Percentiles rank a stretch among this genome's conserved stretches.
phyloP scores from a whole-genome alignment of 2,329 filamentous ascomycete genomes.

The Fusarium luffae region DNA sequence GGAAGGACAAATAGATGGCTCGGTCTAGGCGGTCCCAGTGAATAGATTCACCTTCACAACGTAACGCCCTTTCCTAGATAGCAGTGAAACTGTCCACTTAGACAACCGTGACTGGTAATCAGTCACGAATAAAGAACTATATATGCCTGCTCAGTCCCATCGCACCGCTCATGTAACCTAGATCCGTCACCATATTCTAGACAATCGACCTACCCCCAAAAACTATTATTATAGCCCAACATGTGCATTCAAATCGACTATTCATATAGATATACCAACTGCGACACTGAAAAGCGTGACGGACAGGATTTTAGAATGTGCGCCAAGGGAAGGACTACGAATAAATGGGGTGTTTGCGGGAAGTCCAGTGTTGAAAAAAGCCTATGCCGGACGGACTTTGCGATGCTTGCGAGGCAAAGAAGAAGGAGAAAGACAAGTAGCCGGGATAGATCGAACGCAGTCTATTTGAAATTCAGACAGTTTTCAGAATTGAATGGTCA shows the following conservation, averaged over 20 bases:
- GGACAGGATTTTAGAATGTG: background rate
- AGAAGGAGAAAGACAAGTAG: background rate
- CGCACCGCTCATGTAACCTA: too few relatives aligned
- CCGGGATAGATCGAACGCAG: too few relatives aligned
- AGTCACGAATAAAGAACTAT: too few relatives aligned
- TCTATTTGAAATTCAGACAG: too few relatives aligned
- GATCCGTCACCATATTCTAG: too few relatives aligned
- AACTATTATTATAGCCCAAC: background rate
- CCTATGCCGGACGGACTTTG: background rate
- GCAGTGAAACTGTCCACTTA: background rate
- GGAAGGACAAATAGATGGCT: background rate
- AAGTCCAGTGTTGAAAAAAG: background rate
- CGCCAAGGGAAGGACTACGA: background rate
- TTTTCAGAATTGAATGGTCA: too few relatives aligned
- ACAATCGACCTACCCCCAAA: too few relatives aligned
- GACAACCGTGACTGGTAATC: too few relatives aligned
- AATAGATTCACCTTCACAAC: background rate
- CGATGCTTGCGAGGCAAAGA: background rate
- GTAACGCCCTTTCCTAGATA: too few relatives aligned
- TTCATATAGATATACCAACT: background rate
- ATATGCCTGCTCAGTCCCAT: too few relatives aligned
- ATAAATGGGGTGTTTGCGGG: background rate
- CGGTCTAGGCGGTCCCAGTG: fast-evolving
- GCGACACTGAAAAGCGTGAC: background rate
- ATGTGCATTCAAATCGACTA: background rate